Conservation (phyloP, 371 early-diverging fungal genomes). For the Capillidium rhysosporum region DNA sequence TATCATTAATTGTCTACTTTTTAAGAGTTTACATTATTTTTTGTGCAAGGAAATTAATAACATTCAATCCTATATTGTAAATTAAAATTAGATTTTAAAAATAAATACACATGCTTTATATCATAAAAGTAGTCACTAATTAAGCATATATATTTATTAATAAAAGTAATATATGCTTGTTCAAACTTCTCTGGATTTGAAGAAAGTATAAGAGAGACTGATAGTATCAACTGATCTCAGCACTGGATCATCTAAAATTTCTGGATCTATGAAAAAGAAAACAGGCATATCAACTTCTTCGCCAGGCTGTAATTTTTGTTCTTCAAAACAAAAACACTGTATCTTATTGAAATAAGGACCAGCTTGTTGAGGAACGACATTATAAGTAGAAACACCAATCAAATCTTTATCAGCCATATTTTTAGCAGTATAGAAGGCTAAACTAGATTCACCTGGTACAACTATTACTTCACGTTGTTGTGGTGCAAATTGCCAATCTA, state of each 20-base stretch:
- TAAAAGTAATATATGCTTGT: too few species aligned
- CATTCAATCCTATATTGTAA: too few species aligned
- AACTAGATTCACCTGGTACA: slow-evolving; percentile 88
- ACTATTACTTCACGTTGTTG: slow-evolving; percentile 67
- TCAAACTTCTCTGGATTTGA: slow-evolving; percentile 32
- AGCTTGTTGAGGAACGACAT: slow-evolving; percentile 82
- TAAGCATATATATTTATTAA: too few species aligned
- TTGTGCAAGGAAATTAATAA: too few species aligned
- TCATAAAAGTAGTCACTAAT: too few species aligned
- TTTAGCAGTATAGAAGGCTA: slow-evolving; percentile 92
- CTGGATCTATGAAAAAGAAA: slow-evolving; percentile 96
- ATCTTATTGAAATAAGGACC: slow-evolving; percentile 94
- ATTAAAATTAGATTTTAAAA: too few species aligned
- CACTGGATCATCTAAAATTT: slow-evolving; percentile 82
- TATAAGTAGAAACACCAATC: slow-evolving; percentile 94
- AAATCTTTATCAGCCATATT: slow-evolving; percentile 78
- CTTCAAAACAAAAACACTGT: slow-evolving; percentile 98
- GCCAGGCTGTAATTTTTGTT: slow-evolving; percentile 73
- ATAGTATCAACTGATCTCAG: slow-evolving; percentile 90
- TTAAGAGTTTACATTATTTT: too few species aligned
- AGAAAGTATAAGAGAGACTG: slow-evolving; percentile 83
- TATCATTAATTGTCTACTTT: too few species aligned
- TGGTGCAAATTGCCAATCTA: slow-evolving; percentile 84
- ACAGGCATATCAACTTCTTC: slow-evolving; percentile 99
- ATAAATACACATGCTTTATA: too few species aligned